phyloP scores from a whole-genome alignment of 2,329 filamentous ascomycete genomes.

The Clarireedia monteithiana region DNA sequence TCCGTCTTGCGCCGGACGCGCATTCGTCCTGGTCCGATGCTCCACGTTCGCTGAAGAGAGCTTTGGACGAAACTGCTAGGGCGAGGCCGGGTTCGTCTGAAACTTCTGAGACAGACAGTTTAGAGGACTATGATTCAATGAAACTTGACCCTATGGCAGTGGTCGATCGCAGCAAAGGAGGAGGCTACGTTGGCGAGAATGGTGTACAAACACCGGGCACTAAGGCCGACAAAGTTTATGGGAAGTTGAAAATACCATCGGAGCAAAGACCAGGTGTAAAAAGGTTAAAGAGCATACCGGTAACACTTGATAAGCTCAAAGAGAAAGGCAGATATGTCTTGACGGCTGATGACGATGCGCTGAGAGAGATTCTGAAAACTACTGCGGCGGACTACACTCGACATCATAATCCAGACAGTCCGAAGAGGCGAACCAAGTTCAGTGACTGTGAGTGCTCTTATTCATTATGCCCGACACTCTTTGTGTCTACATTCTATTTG shows the following conservation, averaged over 20 bases:
- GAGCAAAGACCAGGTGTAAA: conserved; percentile 5
- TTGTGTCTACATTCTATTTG: not conserved
- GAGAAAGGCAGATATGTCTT: conserved; percentile 25
- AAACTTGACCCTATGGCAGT: conserved; percentile 22
- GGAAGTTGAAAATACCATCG: conserved; percentile 13
- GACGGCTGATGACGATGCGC: conserved; percentile 22
- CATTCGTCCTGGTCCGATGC: conserved; percentile 7
- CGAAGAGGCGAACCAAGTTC: conserved; percentile 30
- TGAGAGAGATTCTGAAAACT: conserved; percentile 21
- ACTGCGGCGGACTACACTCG: conserved; percentile 20
- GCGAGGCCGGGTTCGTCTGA: conserved; percentile 11
- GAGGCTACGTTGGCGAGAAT: conserved; percentile 25
- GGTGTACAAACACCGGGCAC: conserved; percentile 4
- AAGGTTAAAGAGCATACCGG: conserved; percentile 24
- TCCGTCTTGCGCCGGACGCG: conserved; percentile 14
- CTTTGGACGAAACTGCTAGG: conserved; percentile 15
- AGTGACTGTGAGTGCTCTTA: conserved; percentile 31
- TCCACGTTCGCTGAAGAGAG: conserved; percentile 23
- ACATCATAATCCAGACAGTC: conserved; percentile 19
- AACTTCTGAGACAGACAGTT: conserved; percentile 20
- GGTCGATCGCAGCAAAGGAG: conserved; percentile 28
- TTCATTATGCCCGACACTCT: not conserved
- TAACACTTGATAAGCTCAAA: conserved; percentile 24
- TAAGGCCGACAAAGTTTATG: conserved; percentile 15
- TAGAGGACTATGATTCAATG: conserved; percentile 28